Evolutionary conservation across 2,329 filamentous ascomycete genomes (phyloP), one percentile per base, ranked within the genome.

Genomic region (Diaporthe longicolla): DNA sequence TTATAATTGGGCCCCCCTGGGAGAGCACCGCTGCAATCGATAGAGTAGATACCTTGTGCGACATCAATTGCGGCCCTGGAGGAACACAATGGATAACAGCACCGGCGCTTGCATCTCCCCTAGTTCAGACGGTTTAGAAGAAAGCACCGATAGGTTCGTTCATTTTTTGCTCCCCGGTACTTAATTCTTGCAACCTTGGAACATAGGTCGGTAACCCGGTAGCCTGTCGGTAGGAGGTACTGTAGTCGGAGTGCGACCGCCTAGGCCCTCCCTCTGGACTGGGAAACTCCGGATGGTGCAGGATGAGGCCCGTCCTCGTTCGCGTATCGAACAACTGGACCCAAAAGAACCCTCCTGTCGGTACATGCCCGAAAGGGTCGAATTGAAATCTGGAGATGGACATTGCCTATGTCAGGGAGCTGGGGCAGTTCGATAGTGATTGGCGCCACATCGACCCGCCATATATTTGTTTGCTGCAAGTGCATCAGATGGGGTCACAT

Each of bases 1-100:
- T 74, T 72, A 70, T 59, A 54, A 72, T 75, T 69, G 52, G 74
- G 35, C 21, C 68, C 72, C 74, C 72, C 72, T 75, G 74, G 72
- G 24, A 52, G 48, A 73, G 74, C 48, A 75, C 73, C 66, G 63
- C 70, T 57, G 52, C 43, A 59, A 65, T 66, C 71, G 66, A 73
- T 32, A 32, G 17, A 63, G 40, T 21, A 63, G 59, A 48, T 73
- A 29, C 40, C 54, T n/a, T 26, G 73, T 75, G 58, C 59, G 48
- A 75, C 73, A 15, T 57, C 40, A 54, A 55, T 40, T 37, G 70
- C 55, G 48, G 43, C 57, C 55, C 32, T 43, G 26, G 57, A 40
- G 48, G 69, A 63, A 37, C 59, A 71, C 32, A 52, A 68, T 32
- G 11, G n/a, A 35, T 35, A 11, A 37, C 15, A 68, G 32, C 32